Conservation (phyloP, 177 flowering plant genomes). For the Vitis hybrid region DNA sequence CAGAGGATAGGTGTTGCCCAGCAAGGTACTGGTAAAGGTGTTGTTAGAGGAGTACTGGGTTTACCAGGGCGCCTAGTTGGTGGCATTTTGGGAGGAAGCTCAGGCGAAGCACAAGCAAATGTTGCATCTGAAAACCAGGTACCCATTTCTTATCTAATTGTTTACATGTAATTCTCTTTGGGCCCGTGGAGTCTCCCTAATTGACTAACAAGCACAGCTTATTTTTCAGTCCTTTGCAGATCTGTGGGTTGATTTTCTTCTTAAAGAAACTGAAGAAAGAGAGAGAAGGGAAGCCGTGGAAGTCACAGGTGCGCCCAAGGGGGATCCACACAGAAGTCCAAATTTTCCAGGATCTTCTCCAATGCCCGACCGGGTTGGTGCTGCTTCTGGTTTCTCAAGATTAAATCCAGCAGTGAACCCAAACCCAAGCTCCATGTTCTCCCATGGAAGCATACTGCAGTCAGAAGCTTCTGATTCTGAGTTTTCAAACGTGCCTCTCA, state of each 20-base stretch:
- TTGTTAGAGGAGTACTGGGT: slow-evolving; percentile 96
- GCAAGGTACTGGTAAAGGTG: slow-evolving; percentile 91
- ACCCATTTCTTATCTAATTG: neutral
- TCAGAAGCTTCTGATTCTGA: slow-evolving; percentile 59
- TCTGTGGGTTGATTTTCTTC: slow-evolving; percentile 98
- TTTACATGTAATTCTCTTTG: too few relatives aligned
- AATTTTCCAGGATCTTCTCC: slow-evolving; percentile 15
- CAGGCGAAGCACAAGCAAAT: slow-evolving; percentile 44
- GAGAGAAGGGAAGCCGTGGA: slow-evolving; percentile 60
- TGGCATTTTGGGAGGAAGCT: slow-evolving; percentile 84
- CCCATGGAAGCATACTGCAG: slow-evolving; percentile 28
- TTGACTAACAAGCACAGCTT: slow-evolving; percentile 1
- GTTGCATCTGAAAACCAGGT: slow-evolving; percentile 81
- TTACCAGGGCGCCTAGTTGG: slow-evolving; percentile 97
- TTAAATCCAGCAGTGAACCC: slow-evolving; percentile 21
- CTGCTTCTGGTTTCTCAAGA: slow-evolving; percentile 23
- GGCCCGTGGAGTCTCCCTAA: too few relatives aligned
- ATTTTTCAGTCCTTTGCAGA: slow-evolving; percentile 88
- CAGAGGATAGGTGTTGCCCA: slow-evolving; percentile 89
- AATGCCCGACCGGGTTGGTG: neutral
- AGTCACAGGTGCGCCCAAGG: slow-evolving; percentile 21
- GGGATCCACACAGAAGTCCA: slow-evolving; percentile 26
- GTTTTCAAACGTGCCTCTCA: slow-evolving; percentile 82
- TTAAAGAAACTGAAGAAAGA: slow-evolving; percentile 87
- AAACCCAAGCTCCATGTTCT: slow-evolving; percentile 13